These are phyloP conservation scores for Diospyros kaki DNA, from an alignment of 148 eudicot genomes.

Conservation along the genomic window DNA sequence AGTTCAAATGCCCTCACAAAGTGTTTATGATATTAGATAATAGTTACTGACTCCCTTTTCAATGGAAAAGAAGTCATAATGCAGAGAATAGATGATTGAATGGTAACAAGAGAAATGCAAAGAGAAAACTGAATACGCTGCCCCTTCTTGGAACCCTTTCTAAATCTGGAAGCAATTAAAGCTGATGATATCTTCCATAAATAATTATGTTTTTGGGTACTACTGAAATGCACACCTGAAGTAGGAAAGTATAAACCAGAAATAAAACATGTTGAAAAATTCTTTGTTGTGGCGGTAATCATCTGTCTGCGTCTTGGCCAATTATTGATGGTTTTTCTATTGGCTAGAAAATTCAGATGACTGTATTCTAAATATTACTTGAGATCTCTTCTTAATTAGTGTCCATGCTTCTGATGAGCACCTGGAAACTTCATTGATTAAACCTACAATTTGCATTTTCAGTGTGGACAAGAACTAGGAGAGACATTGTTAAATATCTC, in stretches of 20 bases:
- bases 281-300: not conserved
- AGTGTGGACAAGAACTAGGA: constrained; percentile 91
- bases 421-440: not conserved
- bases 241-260: not conserved
- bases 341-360: not conserved
- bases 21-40: too few species aligned
- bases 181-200: not conserved
- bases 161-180: not conserved
- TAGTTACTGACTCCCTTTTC: too few species aligned
- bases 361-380: not conserved
- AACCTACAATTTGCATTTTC: constrained; percentile 15
- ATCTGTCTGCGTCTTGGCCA: not conserved
- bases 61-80: too few species aligned
- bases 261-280: not conserved
- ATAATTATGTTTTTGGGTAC: not conserved
- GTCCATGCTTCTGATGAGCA: not conserved
- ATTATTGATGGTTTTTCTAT: not conserved
- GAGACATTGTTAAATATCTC: constrained; percentile 65
- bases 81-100: not conserved
- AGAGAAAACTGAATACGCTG: not conserved
- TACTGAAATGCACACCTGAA: not conserved
- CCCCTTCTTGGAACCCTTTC: not conserved
- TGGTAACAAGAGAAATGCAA: not conserved
- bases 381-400: not conserved
- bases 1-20: too few species aligned